phyloP scores from a whole-genome alignment of 495 filamentous ascomycete species.

The Aspergillus nidulans region DNA sequence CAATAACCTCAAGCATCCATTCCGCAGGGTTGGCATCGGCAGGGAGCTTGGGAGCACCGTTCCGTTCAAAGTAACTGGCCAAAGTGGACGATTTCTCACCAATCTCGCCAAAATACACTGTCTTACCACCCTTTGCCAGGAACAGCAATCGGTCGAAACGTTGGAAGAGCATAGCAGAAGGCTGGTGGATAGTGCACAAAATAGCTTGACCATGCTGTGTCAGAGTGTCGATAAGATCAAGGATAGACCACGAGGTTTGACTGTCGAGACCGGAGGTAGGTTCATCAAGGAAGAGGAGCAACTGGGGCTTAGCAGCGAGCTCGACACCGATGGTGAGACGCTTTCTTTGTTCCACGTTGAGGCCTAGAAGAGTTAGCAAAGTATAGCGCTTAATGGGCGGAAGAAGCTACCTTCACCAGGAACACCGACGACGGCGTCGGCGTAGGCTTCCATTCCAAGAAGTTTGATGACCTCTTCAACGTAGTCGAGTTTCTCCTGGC shows the following conservation, averaged over 20 bases:
- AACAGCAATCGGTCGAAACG: conserved; percentile 89
- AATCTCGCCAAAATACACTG: conserved; percentile 89
- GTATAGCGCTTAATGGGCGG: background rate
- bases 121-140: conserved; percentile 73
- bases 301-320: conserved; percentile 80
- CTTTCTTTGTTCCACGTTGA: conserved; percentile 91
- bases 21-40: conserved; percentile 81
- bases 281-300: conserved; percentile 86
- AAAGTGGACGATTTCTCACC: conserved; percentile 72
- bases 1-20: conserved; percentile 94
- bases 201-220: conserved; percentile 87
- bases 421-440: conserved; percentile 42
- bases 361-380: conserved; percentile 44
- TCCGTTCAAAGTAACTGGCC: conserved; percentile 73
- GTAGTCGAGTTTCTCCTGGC: conserved; percentile 77
- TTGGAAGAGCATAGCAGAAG: conserved; percentile 90
- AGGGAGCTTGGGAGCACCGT: conserved; percentile 68
- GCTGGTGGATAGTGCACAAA: conserved; percentile 95
- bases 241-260: conserved; percentile 89
- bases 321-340: conserved; percentile 87
- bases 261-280: conserved; percentile 85
- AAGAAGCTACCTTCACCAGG: conserved; percentile 39
- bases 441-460: conserved; percentile 70
- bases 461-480: conserved; percentile 91
- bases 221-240: conserved; percentile 78